A percentile compares a stretch with the other conserved stretches of the same genome.
Conservation (phyloP, 1,139 yeast genomes). For the Keqinozyma sinolaborantium region DNA sequence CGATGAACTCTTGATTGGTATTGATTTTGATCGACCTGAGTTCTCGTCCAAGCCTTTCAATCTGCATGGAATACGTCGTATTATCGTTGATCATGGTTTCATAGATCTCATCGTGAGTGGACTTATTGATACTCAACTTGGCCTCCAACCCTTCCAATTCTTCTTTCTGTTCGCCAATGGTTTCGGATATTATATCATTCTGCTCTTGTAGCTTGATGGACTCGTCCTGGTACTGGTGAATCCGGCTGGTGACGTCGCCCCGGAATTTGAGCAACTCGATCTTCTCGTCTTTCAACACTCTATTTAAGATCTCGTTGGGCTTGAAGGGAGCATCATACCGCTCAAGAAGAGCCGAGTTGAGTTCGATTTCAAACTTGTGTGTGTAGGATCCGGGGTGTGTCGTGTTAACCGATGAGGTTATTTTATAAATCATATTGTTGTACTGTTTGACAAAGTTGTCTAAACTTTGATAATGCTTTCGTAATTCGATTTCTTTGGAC, state of each 20-base stretch:
- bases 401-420: slow-evolving; percentile 19
- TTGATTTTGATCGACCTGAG: slow-evolving; percentile 50
- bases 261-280: slow-evolving; percentile 44
- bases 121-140: slow-evolving; percentile 48
- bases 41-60: slow-evolving; percentile 64
- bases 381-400: slow-evolving; percentile 3
- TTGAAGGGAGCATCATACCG: slow-evolving; percentile 18
- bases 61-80: slow-evolving; percentile 56
- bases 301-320: slow-evolving; percentile 28
- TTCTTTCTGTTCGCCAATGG: slow-evolving; percentile 54
- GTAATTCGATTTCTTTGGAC: slow-evolving; percentile 47
- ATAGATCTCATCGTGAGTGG: slow-evolving; percentile 55
- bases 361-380: slow-evolving; percentile 24
- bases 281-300: slow-evolving; percentile 34
- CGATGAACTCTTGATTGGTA: slow-evolving; percentile 51
- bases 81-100: slow-evolving; percentile 56
- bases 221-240: slow-evolving; percentile 58
- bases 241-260: slow-evolving; percentile 42
- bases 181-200: slow-evolving; percentile 54
- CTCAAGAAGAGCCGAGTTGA: slow-evolving; percentile 23
- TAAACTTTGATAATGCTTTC: slow-evolving; percentile 46
- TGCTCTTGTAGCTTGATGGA: slow-evolving; percentile 56
- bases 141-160: slow-evolving; percentile 59
- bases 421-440: slow-evolving; percentile 50
- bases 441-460: slow-evolving; percentile 53